Conservation (phyloP, 2,329 filamentous ascomycete genomes). For the Ambrosiella xylebori region DNA sequence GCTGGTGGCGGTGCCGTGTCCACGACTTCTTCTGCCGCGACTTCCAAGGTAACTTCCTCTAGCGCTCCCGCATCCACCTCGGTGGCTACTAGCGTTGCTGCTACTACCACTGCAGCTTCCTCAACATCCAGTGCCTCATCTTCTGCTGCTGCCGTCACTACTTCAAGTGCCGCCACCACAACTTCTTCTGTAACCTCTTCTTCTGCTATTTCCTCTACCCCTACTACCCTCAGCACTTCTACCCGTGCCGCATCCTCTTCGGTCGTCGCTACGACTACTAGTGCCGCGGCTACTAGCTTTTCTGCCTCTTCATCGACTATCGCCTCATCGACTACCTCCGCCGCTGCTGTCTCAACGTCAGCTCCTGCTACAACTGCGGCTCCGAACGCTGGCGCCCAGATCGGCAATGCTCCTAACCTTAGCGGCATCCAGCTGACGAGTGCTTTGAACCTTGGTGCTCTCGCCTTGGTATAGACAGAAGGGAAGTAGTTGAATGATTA, state of each 20-base stretch:
- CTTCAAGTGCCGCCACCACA: conserved; percentile 7
- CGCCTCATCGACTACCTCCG: conserved; percentile 6
- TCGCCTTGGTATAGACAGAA: conserved; percentile 15
- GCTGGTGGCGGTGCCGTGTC: not conserved
- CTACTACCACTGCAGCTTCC: not conserved
- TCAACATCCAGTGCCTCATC: not conserved
- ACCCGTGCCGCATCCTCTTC: conserved; percentile 12
- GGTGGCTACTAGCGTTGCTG: conserved; percentile 10
- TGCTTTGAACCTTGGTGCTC: conserved; percentile 27
- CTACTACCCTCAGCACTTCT: conserved; percentile 5
- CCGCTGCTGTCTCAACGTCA: conserved; percentile 13
- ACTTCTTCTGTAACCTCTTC: conserved; percentile 7
- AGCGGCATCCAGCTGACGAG: conserved; percentile 27
- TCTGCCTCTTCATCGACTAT: not conserved
- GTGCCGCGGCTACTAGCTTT: conserved; percentile 11
- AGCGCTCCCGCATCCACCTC: conserved; percentile 5
- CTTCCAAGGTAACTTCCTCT: not conserved
- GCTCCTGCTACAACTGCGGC: conserved; percentile 17
- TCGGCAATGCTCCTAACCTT: conserved; percentile 21
- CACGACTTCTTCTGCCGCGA: not conserved
- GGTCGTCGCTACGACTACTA: not conserved
- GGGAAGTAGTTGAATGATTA: not conserved
- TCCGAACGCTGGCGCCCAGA: conserved; percentile 15
- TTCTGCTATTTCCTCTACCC: not conserved
- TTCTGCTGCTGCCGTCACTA: conserved; percentile 12